Evolutionary conservation across 148 eudicot species (phyloP), one percentile per base, ranked within the genome.

Genomic region (Selenicereus undatus): DNA sequence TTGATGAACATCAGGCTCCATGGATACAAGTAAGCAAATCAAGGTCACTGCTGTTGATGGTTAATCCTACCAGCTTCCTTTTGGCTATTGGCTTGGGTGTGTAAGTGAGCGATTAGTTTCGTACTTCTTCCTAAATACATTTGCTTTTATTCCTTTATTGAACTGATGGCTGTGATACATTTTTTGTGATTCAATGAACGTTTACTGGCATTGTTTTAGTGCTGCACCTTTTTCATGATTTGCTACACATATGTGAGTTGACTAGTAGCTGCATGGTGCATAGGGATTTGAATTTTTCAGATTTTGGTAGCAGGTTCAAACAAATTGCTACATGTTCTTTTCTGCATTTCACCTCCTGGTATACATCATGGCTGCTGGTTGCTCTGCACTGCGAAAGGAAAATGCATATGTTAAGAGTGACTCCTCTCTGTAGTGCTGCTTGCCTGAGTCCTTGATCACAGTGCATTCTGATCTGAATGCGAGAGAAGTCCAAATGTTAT

Each of bases 1-100:
- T 56, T 29, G 16, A 75, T 48, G 71, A 30, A 29, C 39, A 62
- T 80, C 88, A 95, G 98, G 94, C 89, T 30, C 99, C 97, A 22
- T 93, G 94, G 94, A 93, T 96, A 83, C 99, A 96, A 89, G 93
- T 96, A 78, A 96, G 99, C 88, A 92, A 88, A 91, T 93, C 99
- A 58, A 91, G 98, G 79, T 87, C 99, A 0, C 85, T 96, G 86
- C 93, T 96, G 43, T 81, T 93, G 86, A 89, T 89, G 93, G 97
- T 96, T 80, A 88, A 90, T 72, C 99, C 99, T 81, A 43, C 91
- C 78, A 74, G 89, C 78, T 93, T 92, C 82, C 91, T 93, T 78
- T 81, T 90, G 51, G 97, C 93, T 79, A 89, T 91, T 80, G 88
- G 84, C 52, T 79, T 92, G 92, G 97, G 99, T 88, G 89, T 80